Percentiles rank a stretch among this genome's conserved stretches.
Conservation (phyloP, 2,329 filamentous ascomycete genomes). For the Trichoderma koningiopsis region DNA sequence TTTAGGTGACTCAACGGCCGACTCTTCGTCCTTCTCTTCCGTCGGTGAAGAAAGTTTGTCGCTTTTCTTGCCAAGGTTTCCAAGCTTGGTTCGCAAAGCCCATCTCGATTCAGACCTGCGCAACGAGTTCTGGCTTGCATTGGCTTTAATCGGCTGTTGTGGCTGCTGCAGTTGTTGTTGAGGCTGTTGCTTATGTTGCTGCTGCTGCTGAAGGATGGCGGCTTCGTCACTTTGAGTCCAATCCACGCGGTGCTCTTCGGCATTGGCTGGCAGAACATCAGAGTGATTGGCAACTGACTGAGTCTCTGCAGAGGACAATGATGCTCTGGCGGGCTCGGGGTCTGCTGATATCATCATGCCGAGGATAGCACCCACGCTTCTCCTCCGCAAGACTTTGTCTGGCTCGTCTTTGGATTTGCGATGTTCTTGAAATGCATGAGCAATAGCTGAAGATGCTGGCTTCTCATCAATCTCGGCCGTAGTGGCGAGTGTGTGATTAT, state of each 20-base stretch:
- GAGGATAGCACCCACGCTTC: conserved; percentile 44
- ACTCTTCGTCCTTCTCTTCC: conserved; percentile 28
- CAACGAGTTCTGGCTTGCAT: conserved; percentile 37
- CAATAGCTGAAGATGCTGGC: conserved; percentile 28
- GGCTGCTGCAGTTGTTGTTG: background rate
- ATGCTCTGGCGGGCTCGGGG: background rate
- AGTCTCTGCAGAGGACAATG: conserved; percentile 7
- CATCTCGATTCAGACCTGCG: conserved; percentile 53
- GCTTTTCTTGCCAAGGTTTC: conserved; percentile 37
- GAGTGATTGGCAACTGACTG: conserved; percentile 30
- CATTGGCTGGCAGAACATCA: conserved; percentile 29
- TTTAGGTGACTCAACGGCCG: conserved; percentile 33
- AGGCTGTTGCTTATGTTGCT: background rate
- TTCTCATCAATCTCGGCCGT: conserved; percentile 40
- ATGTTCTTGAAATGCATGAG: conserved; percentile 21
- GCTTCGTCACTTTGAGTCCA: conserved; percentile 62
- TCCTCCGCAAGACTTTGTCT: conserved; percentile 35
- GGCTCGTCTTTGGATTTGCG: conserved; percentile 11
- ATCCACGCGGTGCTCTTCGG: conserved; percentile 50
- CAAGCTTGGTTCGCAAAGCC: conserved; percentile 49
- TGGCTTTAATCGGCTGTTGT: background rate
- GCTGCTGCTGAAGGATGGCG: conserved; percentile 25
- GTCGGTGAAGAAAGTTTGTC: conserved; percentile 29
- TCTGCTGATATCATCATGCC: conserved; percentile 26
- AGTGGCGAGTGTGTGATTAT: conserved; percentile 41